Evolutionary conservation across 257 asterid genomes (phyloP).

Genomic region (Solanum okadae): DNA sequence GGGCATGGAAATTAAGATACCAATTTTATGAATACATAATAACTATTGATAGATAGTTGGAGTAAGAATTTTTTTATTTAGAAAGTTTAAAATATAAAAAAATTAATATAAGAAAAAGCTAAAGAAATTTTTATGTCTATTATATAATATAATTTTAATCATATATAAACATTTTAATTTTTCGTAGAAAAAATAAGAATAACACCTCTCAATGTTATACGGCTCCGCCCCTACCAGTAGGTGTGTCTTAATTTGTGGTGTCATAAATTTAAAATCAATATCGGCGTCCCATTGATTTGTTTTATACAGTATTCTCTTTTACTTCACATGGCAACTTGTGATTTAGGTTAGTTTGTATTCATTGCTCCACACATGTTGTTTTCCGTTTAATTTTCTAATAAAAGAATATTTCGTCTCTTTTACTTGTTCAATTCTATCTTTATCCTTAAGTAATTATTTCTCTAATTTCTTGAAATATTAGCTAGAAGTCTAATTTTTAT

Average conservation of each 20-base stretch:
- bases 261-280: background rate
- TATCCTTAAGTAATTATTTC: background rate
- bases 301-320: background rate
- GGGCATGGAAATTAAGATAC: background rate
- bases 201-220: background rate
- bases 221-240: background rate
- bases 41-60: background rate
- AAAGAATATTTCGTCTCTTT: background rate
- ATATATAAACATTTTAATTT: too few species aligned
- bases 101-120: too few species aligned
- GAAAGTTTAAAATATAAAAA: too few species aligned
- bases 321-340: background rate
- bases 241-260: background rate
- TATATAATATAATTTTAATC: too few species aligned
- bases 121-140: too few species aligned
- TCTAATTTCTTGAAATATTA: background rate
- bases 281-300: background rate
- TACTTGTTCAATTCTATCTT: background rate
- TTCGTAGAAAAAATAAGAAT: rapidly evolving
- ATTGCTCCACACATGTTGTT: background rate
- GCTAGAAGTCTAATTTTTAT: too few species aligned
- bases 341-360: background rate
- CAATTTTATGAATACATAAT: too few species aligned
- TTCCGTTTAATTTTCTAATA: background rate
- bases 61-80: too few species aligned